Percentiles rank a stretch among this genome's conserved stretches.
Evolutionary conservation across 2,329 filamentous ascomycete species (phyloP).

Genomic region (Cryoendolithus antarcticus): DNA sequence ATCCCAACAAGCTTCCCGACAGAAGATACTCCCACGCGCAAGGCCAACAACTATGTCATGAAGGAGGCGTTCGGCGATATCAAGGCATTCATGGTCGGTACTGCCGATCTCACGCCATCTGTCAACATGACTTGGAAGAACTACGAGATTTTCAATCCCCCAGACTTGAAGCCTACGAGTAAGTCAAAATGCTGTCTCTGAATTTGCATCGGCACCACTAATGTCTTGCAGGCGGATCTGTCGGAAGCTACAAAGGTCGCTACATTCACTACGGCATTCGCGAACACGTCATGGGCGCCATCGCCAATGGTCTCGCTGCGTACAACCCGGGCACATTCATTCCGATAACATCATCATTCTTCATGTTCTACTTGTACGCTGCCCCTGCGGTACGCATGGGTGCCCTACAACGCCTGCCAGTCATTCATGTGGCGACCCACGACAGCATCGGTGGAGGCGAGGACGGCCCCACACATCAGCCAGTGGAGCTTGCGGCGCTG

Average conservation of each 20-base stretch:
- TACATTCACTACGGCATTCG: slow-evolving; percentile 48
- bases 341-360: slow-evolving; percentile 24
- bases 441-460: slow-evolving; percentile 26
- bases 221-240: slow-evolving; percentile 32
- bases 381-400: slow-evolving; percentile 27
- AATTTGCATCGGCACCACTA: not conserved
- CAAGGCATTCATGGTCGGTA: slow-evolving; percentile 25
- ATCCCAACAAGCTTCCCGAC: slow-evolving; percentile 39
- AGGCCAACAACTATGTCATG: slow-evolving; percentile 36
- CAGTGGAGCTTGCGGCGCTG: slow-evolving; percentile 24
- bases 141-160: slow-evolving; percentile 39
- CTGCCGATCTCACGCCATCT: slow-evolving; percentile 26
- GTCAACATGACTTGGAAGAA: slow-evolving; percentile 29
- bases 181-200: not conserved
- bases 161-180: slow-evolving; percentile 11
- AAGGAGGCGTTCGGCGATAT: slow-evolving; percentile 22
- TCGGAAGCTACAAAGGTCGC: slow-evolving; percentile 39
- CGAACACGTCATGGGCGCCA: slow-evolving; percentile 49
- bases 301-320: slow-evolving; percentile 30
- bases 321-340: slow-evolving; percentile 25
- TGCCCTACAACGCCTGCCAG: slow-evolving; percentile 24
- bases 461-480: slow-evolving; percentile 28
- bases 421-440: slow-evolving; percentile 28
- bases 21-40: slow-evolving; percentile 37
- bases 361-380: slow-evolving; percentile 31